Evolutionary conservation across 208 protist species (phyloP), one percentile per base, ranked within the genome.

Genomic region (Jaenimonas drosophilae): DNA sequence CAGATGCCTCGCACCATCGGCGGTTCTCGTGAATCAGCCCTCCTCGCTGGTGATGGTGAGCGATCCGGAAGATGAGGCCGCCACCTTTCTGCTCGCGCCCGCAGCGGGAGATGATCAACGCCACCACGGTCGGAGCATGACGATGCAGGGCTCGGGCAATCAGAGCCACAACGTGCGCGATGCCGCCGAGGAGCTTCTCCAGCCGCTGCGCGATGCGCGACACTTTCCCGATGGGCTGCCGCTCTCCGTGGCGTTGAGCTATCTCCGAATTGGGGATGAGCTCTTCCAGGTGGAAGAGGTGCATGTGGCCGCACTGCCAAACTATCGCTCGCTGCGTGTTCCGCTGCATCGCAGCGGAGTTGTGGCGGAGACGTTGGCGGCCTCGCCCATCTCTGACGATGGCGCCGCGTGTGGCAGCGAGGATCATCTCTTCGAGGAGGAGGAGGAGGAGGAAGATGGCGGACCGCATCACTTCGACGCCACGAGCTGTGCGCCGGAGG

Each of bases 231-330:
- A 64, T 16, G 80, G 80, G 1, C 38, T 83, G 1, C 47, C 46
- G 4, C 42, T 89, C 3, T 62, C 59, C 4, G 51, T 89, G 7
- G 30, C 51, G 6, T 58, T 89, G 19, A 52, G 61, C 5, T 85
- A 85, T 46, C 41, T 80, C 5, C 71, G 80, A 34, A 63, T 89
- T 34, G 72, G 73, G 21, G 58, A 80, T 37, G 59, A 72, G 46
- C 58, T 89, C 4, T 89, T 83, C 59, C 56, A 52, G 25, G 64
- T 85, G n/a, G 72, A 54, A 2, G 66, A 82, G 39, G 59, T 89
- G 11, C 59, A 68, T 3, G 80, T 85, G 50, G 54, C 59, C 34
- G 76, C 76, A 7, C 81, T 89, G 44, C 46, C 76, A 27, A 75
- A 89, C 48, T 85, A 83, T 60, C 59, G 71, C 25, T 59, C 82